Evolutionary conservation across 352 stramenopile species (phyloP).

Genomic region (Pythium graminicola): DNA sequence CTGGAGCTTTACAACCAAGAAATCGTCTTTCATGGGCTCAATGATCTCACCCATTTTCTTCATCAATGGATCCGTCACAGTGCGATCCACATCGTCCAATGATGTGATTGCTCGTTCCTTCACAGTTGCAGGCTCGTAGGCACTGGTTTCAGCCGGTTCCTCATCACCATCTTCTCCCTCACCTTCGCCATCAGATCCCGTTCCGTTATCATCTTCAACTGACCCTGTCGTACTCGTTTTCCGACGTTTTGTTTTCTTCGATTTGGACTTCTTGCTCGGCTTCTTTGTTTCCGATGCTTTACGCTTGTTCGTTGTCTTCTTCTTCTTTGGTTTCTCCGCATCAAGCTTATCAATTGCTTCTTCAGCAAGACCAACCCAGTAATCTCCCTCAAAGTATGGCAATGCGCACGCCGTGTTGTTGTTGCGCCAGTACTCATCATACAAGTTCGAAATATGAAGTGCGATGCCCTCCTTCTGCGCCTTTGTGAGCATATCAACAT

Average conservation of each 20-base stretch:
- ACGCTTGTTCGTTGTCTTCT: slow-evolving; percentile 46
- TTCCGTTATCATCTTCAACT: slow-evolving; percentile 20
- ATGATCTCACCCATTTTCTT: slow-evolving; percentile 82
- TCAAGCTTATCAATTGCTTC: slow-evolving; percentile 88
- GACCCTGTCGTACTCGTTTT: slow-evolving; percentile 18
- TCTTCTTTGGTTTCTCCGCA: slow-evolving; percentile 78
- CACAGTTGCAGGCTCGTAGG: slow-evolving; percentile 7
- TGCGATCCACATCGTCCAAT: slow-evolving; percentile 57
- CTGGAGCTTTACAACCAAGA: slow-evolving; percentile 83
- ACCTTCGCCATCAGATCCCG: slow-evolving; percentile 33
- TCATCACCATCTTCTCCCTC: slow-evolving; percentile 35
- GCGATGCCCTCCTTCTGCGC: slow-evolving; percentile 88
- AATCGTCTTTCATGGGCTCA: slow-evolving; percentile 88
- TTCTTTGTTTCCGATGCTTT: slow-evolving; percentile 64
- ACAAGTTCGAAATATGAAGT: slow-evolving; percentile 94
- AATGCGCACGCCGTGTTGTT: slow-evolving; percentile 78
- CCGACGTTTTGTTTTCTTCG: slow-evolving; percentile 68
- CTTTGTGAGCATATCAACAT: slow-evolving; percentile 86
- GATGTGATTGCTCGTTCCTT: slow-evolving; percentile 34
- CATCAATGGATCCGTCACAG: slow-evolving; percentile 74
- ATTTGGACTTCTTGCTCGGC: slow-evolving; percentile 64
- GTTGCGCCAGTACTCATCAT: slow-evolving; percentile 92
- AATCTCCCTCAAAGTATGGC: slow-evolving; percentile 85
- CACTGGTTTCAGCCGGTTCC: slow-evolving; percentile 11
- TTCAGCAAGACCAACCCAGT: slow-evolving; percentile 82